Conservation (phyloP, 2,329 filamentous ascomycete genomes). For the Hymenoscyphus infarciens region DNA sequence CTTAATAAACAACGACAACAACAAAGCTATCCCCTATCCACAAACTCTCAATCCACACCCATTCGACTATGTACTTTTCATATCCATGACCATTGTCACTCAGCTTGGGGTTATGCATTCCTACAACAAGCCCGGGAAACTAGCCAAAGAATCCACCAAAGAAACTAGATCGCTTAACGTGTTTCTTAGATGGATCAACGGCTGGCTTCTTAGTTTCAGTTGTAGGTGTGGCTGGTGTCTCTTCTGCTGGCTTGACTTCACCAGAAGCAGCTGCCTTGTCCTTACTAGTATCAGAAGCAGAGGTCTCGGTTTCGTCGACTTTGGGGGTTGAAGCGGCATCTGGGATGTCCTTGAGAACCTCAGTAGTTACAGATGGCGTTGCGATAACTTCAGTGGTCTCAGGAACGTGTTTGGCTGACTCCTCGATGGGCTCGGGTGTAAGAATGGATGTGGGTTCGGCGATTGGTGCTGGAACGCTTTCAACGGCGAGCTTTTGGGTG, state of each 20-base stretch:
- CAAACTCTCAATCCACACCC: too few species aligned
- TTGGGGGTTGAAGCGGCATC: not conserved
- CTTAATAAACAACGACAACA: too few species aligned
- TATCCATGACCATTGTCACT: too few species aligned
- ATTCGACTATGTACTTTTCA: too few species aligned
- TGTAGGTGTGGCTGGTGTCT: not conserved
- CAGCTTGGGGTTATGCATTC: too few species aligned
- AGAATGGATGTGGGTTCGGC: not conserved
- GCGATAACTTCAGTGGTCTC: not conserved
- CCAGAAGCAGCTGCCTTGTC: too few species aligned
- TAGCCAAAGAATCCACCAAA: slow-evolving; percentile 14
- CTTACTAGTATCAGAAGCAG: not conserved
- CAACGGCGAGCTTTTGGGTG: not conserved
- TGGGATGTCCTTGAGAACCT: slow-evolving; percentile 2
- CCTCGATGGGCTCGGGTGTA: not conserved
- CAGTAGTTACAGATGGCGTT: not conserved
- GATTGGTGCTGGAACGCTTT: not conserved
- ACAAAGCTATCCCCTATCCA: too few species aligned
- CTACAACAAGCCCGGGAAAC: not conserved
- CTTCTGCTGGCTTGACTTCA: not conserved
- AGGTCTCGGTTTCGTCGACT: not conserved
- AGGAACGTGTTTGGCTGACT: not conserved
- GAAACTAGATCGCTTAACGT: slow-evolving; percentile 14
- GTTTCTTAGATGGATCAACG: slow-evolving; percentile 2
- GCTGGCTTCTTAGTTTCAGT: not conserved